These are phyloP conservation scores for Cucurbita maxima DNA, from an alignment of 306 rosid species.

Conservation along the genomic window DNA sequence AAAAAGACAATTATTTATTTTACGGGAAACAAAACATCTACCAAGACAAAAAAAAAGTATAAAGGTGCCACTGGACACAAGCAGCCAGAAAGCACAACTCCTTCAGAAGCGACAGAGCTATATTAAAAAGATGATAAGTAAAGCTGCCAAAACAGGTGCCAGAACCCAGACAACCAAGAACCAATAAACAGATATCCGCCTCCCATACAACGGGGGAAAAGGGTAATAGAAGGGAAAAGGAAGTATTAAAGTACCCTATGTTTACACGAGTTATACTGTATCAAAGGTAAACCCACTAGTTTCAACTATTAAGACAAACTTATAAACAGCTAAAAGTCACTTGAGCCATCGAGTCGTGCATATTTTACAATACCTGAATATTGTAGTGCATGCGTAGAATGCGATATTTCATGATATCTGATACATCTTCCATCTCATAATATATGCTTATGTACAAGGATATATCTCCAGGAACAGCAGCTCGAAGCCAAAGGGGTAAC, in stretches of 20 bases:
- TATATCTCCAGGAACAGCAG: conserved; percentile 79
- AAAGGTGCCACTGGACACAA: neutral
- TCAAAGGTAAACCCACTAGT: neutral
- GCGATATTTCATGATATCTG: conserved; percentile 68
- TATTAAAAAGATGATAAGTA: neutral
- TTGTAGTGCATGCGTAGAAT: conserved; percentile 69
- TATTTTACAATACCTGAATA: conserved; percentile 51
- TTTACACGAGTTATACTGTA: neutral
- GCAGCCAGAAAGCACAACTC: neutral
- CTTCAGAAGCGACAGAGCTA: neutral
- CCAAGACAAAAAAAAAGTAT: neutral
- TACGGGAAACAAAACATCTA: neutral
- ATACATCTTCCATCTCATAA: conserved; percentile 69
- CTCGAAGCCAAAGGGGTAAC: conserved; percentile 98
- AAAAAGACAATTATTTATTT: neutral
- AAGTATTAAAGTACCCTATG: neutral
- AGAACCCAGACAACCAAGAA: neutral
- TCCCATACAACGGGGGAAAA: neutral
- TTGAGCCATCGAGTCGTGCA: neutral
- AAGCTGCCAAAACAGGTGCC: neutral
- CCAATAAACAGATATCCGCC: neutral
- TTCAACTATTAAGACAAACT: neutral
- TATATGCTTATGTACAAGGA: conserved; percentile 66
- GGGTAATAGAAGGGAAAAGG: neutral
- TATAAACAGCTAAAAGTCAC: neutral